Percentiles rank a stretch among this genome's conserved stretches.
phyloP scores from a whole-genome alignment of 768 basidiomycete species.

The Russula griseocarnosa region DNA sequence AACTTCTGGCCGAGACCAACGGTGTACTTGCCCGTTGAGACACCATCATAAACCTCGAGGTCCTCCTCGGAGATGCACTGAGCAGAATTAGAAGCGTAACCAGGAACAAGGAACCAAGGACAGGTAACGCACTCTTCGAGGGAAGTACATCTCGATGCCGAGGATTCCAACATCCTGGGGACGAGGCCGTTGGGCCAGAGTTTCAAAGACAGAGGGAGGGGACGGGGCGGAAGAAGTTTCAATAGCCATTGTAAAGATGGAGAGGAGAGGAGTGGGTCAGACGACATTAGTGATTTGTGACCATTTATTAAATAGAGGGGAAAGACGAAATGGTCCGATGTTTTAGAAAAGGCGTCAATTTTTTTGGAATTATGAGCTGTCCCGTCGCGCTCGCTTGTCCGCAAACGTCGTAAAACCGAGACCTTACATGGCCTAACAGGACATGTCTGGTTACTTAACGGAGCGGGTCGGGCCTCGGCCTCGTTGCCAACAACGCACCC shows the following conservation, averaged over 20 bases:
- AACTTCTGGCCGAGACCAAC: conserved; percentile 96
- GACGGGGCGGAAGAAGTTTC: conserved; percentile 16
- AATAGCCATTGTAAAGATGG: conserved; percentile 27
- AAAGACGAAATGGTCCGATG: conserved; percentile 26
- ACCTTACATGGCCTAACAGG: conserved; percentile 10
- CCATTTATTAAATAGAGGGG: conserved; percentile 22
- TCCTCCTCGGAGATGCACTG: conserved; percentile 95
- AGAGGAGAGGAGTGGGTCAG: background rate
- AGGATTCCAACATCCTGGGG: conserved; percentile 30
- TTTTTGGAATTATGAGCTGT: background rate
- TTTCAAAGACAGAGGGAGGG: conserved; percentile 25
- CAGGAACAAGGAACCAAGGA: background rate
- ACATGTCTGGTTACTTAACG: conserved; percentile 17
- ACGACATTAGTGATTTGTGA: background rate
- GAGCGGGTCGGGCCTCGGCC: conserved; percentile 5
- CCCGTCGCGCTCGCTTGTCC: background rate
- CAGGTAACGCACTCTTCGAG: conserved; percentile 9
- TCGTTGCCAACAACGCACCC: too few relatives aligned
- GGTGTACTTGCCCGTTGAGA: conserved; percentile 87
- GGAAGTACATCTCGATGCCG: conserved; percentile 30
- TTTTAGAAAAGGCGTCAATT: conserved; percentile 25
- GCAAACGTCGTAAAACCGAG: conserved; percentile 17
- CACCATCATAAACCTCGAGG: conserved; percentile 40
- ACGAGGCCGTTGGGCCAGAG: conserved; percentile 27
- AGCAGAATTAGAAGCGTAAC: background rate